These are phyloP conservation scores for Mortierella sp. DNA, from an alignment of 371 early-diverging fungal genomes.

Conservation along the genomic window DNA sequence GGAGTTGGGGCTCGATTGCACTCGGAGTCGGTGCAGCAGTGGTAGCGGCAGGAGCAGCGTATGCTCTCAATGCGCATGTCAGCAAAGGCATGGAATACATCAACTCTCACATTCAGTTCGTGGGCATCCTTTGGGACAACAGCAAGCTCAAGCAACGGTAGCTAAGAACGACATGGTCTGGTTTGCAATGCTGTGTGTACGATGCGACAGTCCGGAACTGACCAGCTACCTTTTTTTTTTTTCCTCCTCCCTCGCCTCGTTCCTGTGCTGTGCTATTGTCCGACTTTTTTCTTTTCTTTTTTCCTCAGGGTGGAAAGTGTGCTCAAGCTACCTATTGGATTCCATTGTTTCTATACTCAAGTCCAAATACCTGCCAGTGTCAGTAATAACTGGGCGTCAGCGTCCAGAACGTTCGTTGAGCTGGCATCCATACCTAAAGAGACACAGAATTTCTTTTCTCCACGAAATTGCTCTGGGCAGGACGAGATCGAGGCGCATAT, in stretches of 20 bases:
- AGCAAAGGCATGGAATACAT: conserved; percentile 57
- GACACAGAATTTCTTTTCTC: conserved; percentile 21
- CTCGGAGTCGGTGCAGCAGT: conserved; percentile 60
- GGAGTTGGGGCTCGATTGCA: conserved; percentile 64
- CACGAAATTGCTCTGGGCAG: conserved; percentile 42
- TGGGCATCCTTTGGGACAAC: conserved; percentile 52
- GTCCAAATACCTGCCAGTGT: conserved; percentile 45
- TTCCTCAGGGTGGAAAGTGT: conserved; percentile 54
- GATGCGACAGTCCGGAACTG: too few species aligned
- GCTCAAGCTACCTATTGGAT: conserved; percentile 56
- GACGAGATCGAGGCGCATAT: conserved; percentile 64
- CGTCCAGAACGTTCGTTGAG: conserved; percentile 61
- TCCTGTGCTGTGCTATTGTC: too few species aligned
- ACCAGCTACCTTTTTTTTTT: too few species aligned
- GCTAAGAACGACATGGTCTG: too few species aligned
- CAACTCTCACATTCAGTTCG: conserved; percentile 66
- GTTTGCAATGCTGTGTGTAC: background rate
- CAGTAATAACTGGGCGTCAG: conserved; percentile 33
- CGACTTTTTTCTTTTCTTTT: background rate
- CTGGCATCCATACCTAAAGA: conserved; percentile 20
- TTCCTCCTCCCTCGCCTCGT: too few species aligned
- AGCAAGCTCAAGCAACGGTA: conserved; percentile 45
- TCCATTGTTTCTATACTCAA: conserved; percentile 67
- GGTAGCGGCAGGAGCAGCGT: conserved; percentile 62
- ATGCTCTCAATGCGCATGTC: conserved; percentile 56